Percentiles rank a stretch among this genome's conserved stretches.
These are phyloP conservation scores for Planoprotostelium fungivorum DNA, from an alignment of 78 protist species.

Conservation along the genomic window DNA sequence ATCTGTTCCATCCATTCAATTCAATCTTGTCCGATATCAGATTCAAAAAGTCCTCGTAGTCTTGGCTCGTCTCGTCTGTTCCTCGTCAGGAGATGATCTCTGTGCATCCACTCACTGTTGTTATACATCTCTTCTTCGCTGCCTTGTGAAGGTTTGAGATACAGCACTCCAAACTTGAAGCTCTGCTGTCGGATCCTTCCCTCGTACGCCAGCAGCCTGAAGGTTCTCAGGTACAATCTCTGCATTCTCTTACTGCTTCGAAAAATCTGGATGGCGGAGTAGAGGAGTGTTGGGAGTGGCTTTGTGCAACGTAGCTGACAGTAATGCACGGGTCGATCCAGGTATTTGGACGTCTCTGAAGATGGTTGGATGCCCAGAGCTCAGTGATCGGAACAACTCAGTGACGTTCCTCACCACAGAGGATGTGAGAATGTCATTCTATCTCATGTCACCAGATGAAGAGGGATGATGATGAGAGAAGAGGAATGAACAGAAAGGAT, in stretches of 20 bases:
- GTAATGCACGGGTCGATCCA: no score
- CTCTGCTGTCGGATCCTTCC: background rate
- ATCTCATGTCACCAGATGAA: no score
- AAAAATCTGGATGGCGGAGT: background rate
- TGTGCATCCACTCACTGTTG: background rate
- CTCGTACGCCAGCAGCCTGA: background rate
- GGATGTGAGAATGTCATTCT: no score
- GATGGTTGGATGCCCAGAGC: no score
- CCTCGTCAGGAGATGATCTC: no score
- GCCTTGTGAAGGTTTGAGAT: background rate
- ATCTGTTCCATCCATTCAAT: background rate
- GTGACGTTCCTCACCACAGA: no score
- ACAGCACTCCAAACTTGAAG: background rate
- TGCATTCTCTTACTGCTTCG: background rate
- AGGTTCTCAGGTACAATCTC: background rate
- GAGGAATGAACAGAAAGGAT: no score
- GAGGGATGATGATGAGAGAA: no score
- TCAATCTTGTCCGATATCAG: background rate
- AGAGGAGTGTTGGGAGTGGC: background rate
- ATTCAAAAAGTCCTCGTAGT: background rate
- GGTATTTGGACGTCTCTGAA: no score
- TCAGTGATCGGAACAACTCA: no score
- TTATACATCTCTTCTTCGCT: background rate
- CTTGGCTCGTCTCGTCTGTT: background rate
- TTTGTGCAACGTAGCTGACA: background rate